Conservation (phyloP, 768 basidiomycete genomes). For the Rhizopogon roseolus region DNA sequence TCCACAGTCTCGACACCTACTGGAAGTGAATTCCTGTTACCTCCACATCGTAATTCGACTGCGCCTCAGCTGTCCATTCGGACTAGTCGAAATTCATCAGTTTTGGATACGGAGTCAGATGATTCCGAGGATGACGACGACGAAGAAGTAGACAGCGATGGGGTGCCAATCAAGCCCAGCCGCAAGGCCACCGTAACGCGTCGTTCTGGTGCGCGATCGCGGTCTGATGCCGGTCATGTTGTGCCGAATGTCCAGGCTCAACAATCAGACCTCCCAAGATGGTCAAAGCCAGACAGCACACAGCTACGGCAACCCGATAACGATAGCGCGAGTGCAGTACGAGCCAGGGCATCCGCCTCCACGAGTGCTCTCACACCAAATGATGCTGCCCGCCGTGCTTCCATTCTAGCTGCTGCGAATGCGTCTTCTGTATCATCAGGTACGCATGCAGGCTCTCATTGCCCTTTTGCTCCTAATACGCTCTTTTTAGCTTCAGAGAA, state of each 20-base stretch:
- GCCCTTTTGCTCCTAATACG: background rate
- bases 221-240: conserved; percentile 17
- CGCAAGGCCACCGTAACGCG: conserved; percentile 32
- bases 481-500: background rate
- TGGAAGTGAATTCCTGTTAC: conserved; percentile 7
- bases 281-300: conserved; percentile 22
- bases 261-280: conserved; percentile 6
- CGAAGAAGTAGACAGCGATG: conserved; percentile 32
- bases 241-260: background rate
- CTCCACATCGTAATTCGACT: conserved; percentile 7
- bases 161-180: conserved; percentile 26
- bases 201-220: conserved; percentile 7
- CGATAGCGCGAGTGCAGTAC: conserved; percentile 8
- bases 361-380: conserved; percentile 53
- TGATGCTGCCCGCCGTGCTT: conserved; percentile 48
- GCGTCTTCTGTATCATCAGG: conserved; percentile 21
- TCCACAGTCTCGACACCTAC: conserved; percentile 24
- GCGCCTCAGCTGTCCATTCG: conserved; percentile 7
- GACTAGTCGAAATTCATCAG: conserved; percentile 7
- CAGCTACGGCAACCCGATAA: conserved; percentile 16
- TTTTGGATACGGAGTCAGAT: conserved; percentile 20
- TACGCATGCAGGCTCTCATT: conserved; percentile 14
- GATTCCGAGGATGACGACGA: conserved; percentile 33
- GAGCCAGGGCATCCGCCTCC: conserved; percentile 51
- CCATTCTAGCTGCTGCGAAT: conserved; percentile 30